These are phyloP conservation scores for Galerina marginata DNA, from an alignment of 768 basidiomycete genomes.

Conservation along the genomic window DNA sequence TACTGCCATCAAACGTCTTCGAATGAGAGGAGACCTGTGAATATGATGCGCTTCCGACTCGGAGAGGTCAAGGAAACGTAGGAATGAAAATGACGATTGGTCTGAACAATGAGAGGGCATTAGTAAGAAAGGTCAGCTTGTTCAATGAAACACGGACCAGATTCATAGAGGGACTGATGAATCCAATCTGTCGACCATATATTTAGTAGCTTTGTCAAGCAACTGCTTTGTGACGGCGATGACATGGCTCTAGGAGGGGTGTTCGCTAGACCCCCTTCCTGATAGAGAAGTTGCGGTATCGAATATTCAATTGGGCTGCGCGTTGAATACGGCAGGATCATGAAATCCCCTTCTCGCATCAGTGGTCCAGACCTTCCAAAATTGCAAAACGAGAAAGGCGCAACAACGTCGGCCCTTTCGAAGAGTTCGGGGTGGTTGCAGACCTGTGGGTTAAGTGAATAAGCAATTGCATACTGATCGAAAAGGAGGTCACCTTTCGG, in stretches of 20 bases:
- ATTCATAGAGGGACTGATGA: conserved; percentile 66
- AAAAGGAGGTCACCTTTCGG: conserved; percentile 71
- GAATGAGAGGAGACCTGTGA: conserved; percentile 64
- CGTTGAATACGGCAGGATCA: conserved; percentile 85
- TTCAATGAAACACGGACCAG: conserved; percentile 48
- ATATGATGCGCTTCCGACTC: conserved; percentile 70
- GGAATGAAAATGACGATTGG: conserved; percentile 77
- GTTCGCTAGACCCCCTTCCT: conserved; percentile 74
- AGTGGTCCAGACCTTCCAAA: conserved; percentile 84
- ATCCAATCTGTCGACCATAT: conserved; percentile 93
- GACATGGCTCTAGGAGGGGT: conserved; percentile 62
- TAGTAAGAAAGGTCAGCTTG: not conserved
- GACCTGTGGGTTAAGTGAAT: conserved; percentile 52
- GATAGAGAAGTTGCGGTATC: conserved; percentile 78
- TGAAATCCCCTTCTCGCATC: conserved; percentile 86
- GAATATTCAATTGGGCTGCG: conserved; percentile 83
- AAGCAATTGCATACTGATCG: not conserved
- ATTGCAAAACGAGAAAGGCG: conserved; percentile 87
- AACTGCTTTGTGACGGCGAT: conserved; percentile 54
- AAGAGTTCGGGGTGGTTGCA: conserved; percentile 99
- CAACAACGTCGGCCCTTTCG: conserved; percentile 93
- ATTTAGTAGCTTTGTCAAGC: conserved; percentile 73
- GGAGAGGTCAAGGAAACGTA: conserved; percentile 67
- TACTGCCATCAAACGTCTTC: conserved; percentile 53
- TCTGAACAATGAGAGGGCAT: conserved; percentile 14